Conservation (phyloP, 2,329 filamentous ascomycete genomes). For the Aspergillus alliaceus region DNA sequence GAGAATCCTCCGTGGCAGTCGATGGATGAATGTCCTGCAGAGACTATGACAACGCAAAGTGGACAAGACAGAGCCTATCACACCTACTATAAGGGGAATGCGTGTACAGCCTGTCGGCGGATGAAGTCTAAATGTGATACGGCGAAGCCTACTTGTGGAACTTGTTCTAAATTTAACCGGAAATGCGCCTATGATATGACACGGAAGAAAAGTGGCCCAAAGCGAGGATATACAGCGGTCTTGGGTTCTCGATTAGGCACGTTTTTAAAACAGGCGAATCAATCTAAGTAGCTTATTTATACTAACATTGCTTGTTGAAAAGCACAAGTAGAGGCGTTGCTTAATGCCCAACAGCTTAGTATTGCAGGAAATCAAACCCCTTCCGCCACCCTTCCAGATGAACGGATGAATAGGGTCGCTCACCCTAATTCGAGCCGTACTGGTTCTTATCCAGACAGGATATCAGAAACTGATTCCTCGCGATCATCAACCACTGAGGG, state of each 20-base stretch:
- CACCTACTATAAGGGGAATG: slow-evolving; percentile 68
- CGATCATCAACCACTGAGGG: slow-evolving; percentile 8
- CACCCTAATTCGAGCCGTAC: not conserved
- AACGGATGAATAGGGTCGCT: not conserved
- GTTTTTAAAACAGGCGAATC: slow-evolving; percentile 32
- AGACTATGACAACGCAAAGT: not conserved
- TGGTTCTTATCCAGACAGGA: not conserved
- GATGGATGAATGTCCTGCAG: not conserved
- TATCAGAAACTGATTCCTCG: not conserved
- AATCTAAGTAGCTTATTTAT: not conserved
- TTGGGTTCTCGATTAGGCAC: slow-evolving; percentile 88
- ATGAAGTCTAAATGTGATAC: slow-evolving; percentile 91
- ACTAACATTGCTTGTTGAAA: not conserved
- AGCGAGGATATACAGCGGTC: slow-evolving; percentile 90
- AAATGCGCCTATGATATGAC: slow-evolving; percentile 89
- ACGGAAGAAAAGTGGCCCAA: slow-evolving; percentile 89
- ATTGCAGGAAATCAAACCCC: not conserved
- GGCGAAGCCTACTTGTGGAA: slow-evolving; percentile 78
- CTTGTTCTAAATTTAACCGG: slow-evolving; percentile 82
- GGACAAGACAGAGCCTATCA: not conserved
- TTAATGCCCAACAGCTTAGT: not conserved
- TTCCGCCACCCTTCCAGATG: not conserved
- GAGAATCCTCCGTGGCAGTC: not conserved
- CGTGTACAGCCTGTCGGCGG: slow-evolving; percentile 90
- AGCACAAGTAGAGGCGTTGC: not conserved